Base-by-base conservation (phyloP, 164 flowering plant genomes). In the Vitis riparia region DNA sequence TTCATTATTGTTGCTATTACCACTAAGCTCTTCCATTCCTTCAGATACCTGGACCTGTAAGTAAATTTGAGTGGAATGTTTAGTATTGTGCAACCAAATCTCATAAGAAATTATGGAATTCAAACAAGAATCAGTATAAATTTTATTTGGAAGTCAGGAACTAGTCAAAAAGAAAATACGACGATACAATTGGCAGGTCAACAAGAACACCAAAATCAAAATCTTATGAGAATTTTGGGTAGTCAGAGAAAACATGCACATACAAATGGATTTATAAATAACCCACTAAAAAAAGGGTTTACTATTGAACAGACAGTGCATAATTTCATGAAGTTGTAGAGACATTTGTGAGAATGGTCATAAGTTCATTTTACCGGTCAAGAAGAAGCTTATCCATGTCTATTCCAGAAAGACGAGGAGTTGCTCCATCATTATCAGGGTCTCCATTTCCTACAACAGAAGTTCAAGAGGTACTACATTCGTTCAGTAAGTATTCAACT, bases 371-470 rank as follows among this genome's bases (percentile, higher is more conserved):
- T 67, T 72, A 85, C 96, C 89, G 68, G 63, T 89, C 94, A 16
- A 76, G 19, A 70, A 79, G 81, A 79, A 88, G 77, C 65, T 82
- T 80, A 70, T 87, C 91, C 75, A 79, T 76, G 59, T 87, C 90
- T 51, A 70, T 86, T 76, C 85, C 73, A 14, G 93, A 87, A 69
- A 90, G 84, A 14, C 83, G 84, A 55, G 88, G 84, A 29, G 65
- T 74, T 58, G 74, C 63, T 29, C 70, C 59, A 48, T 77, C 87
- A 48, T 48, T 64, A 9, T 84, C 86, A 23, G 72, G 55, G 17
- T 82, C 86, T 16, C 71, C 81, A 68, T 70, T 76, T 56, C 80
- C 93, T 83, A 79, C 30, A 65, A 60, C 58, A 59, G 50, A 75
- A 62, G 51, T 19, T 17, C 29, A 65, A 17, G 27, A 49, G 8